Base-by-base conservation (phyloP, 1,284 basidiomycete species). In the Chalciporus sp. region DNA sequence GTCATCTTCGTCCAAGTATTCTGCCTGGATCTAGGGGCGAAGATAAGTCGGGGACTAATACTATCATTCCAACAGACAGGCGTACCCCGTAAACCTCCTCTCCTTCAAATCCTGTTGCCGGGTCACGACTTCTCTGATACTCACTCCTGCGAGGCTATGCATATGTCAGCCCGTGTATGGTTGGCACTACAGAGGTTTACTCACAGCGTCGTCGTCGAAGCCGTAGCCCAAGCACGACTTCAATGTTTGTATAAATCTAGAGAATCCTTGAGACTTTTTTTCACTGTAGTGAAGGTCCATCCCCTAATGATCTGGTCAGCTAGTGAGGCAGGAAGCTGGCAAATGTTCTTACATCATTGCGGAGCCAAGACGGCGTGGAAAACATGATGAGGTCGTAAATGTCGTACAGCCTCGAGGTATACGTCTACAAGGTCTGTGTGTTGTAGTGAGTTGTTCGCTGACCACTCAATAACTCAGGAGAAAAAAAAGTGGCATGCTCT, bases 1-100 rank as follows among this genome's bases (percentile, higher is more conserved):
- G 47, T 69, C 52, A 20, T 68, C 55, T 8, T 69, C 62, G 28
- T 68, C 67, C 41, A 66, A n/a, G 33, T 63, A 66, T 55, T 68
- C 57, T 7, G 66, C 65, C 41, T 55, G 53, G 39, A 53, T 23
- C 23, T 23, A 6, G 23, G 23, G 23, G 23, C 23, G 23, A 23
- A 23, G 23, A 23, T 23, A 23, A 23, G 23, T 23, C 6, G 23
- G 23, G 23, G 23, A 23, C 23, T 23, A 6, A 2, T 23, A 23
- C 23, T 23, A 23, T 3, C 6, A 23, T 23, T 6, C 23, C 23
- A 23, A 6, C 23, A 23, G 23, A 23, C 23, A 23, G 23, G 23
- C 23, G 23, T 23, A 23, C 64, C 19, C 67, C 67, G 4, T 49
- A 56, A 20, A 66, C n/a, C n/a, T 45, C 59, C 11, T 37, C 51